Evolutionary conservation across 2,329 filamentous ascomycete species (phyloP), one percentile per base, ranked within the genome.

Genomic region (Nemania sp.): DNA sequence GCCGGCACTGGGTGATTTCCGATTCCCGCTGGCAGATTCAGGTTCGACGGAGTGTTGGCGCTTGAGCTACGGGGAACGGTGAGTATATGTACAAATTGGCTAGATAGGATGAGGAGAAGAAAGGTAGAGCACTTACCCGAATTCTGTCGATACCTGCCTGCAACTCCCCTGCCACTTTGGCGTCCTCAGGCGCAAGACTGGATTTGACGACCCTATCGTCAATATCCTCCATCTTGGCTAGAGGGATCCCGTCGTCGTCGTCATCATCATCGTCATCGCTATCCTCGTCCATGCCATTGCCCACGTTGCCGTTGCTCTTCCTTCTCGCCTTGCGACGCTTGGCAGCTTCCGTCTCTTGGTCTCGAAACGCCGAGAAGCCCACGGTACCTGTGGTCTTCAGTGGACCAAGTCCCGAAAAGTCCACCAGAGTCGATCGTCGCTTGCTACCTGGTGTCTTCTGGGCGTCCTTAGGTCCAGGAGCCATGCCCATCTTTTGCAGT

Each of bases 401-500:
- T 0, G 94, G 94, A 2, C 91, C 92, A 10, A 98, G 86, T 64
- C 88, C 93, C 15, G 93, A 91, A 76, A 98, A 95, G 80, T 98
- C 93, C 0, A 94, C 93, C 0, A 94, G 87, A 7, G 91, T 87
- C 3, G 94, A 97, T 74, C 93, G 90, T 74, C 94, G 88, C 81
- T 97, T 97, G n/a, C 82, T 81, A 7, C 86, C 85, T 45, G 84
- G 84, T 0, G 89, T 85, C 0, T 88, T 84, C 64, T 90, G 88
- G 24, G 88, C 82, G 15, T 86, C 80, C 78, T 94, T 95, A 4
- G 88, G 80, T 8, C 90, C 86, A 51, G 90, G 87, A 32, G 97
- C 81, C 43, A 99, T 93, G 43, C 95, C 95, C 90, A 99, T 97
- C 81, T 98, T 99, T 77, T 94, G 91, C 58, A 99, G 85, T 90